Evolutionary conservation across 2,329 filamentous ascomycete species (phyloP).

Genomic region (Passalora sequoiae): DNA sequence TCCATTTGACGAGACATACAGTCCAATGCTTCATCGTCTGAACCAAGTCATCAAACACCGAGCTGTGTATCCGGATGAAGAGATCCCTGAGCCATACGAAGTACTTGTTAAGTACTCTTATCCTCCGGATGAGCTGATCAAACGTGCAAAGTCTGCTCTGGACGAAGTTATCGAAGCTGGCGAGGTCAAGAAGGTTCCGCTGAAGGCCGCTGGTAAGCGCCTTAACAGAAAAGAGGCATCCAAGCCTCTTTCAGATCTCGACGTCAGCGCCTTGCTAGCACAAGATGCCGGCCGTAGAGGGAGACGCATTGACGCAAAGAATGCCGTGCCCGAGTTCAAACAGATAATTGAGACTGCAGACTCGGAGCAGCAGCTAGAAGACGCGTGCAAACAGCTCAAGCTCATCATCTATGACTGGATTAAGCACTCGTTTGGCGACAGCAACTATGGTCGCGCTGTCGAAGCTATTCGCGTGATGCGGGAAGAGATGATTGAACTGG

Average conservation of each 20-base stretch:
- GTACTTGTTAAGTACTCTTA: slow-evolving; percentile 67
- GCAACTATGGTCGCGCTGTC: slow-evolving; percentile 65
- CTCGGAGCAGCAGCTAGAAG: slow-evolving; percentile 57
- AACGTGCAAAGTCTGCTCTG: slow-evolving; percentile 54
- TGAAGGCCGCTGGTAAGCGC: slow-evolving; percentile 50
- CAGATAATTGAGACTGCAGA: slow-evolving; percentile 60
- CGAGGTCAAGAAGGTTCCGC: slow-evolving; percentile 67
- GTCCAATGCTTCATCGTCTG: slow-evolving; percentile 80
- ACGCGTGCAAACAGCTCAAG: slow-evolving; percentile 69
- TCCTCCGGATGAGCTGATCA: slow-evolving; percentile 63
- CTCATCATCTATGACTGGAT: slow-evolving; percentile 65
- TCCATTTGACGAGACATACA: slow-evolving; percentile 74
- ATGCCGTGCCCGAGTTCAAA: slow-evolving; percentile 87
- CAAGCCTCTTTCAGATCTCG: slow-evolving; percentile 84
- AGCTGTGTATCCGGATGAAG: slow-evolving; percentile 65
- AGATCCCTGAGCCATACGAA: slow-evolving; percentile 57
- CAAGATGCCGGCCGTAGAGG: slow-evolving; percentile 43
- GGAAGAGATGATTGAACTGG: slow-evolving; percentile 67
- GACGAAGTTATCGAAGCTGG: slow-evolving; percentile 62
- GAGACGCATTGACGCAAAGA: slow-evolving; percentile 58
- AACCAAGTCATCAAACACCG: slow-evolving; percentile 79
- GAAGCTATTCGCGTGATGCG: slow-evolving; percentile 75
- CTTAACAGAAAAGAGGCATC: slow-evolving; percentile 56
- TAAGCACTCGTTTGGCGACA: slow-evolving; percentile 67
- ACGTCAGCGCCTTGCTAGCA: slow-evolving; percentile 75